Conservation (phyloP, 768 basidiomycete species). For the Suillus bovinus region DNA sequence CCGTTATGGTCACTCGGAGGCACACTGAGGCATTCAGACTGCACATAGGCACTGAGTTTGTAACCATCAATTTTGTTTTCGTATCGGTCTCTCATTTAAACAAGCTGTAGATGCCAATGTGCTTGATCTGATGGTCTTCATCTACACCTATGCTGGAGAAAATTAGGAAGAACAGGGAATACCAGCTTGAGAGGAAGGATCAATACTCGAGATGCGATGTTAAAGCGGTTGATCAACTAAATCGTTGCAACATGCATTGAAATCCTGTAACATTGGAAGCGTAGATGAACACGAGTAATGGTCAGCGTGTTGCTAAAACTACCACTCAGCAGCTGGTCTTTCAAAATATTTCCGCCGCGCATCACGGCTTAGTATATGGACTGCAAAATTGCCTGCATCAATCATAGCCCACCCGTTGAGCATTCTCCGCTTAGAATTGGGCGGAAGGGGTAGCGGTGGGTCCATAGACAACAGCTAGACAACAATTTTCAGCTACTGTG, state of each 20-base stretch:
- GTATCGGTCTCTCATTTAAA: too few species aligned
- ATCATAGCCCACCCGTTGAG: conserved; percentile 83
- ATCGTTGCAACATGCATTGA: background rate
- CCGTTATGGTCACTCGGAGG: conserved; percentile 15
- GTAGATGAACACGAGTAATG: background rate
- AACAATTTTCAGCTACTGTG: conserved; percentile 3
- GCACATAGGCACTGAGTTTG: too few species aligned
- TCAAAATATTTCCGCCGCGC: conserved; percentile 71
- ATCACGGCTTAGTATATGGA: conserved; percentile 70
- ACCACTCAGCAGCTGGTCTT: conserved; percentile 30
- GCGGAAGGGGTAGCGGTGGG: conserved; percentile 61
- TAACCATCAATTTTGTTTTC: too few species aligned
- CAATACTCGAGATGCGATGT: too few species aligned
- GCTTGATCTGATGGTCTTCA: too few species aligned
- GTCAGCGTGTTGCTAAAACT: background rate
- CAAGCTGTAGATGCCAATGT: too few species aligned
- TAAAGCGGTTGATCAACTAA: background rate
- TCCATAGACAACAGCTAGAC: conserved; percentile 55
- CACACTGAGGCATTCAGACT: too few species aligned
- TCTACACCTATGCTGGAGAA: too few species aligned
- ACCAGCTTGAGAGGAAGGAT: conserved; percentile 6
- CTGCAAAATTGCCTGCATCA: conserved; percentile 77
- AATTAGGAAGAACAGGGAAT: too few species aligned
- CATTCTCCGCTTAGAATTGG: conserved; percentile 59
- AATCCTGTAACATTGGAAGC: background rate